Base-by-base conservation (phyloP, 2,329 filamentous ascomycete species). In the Xylariaceae sp. region DNA sequence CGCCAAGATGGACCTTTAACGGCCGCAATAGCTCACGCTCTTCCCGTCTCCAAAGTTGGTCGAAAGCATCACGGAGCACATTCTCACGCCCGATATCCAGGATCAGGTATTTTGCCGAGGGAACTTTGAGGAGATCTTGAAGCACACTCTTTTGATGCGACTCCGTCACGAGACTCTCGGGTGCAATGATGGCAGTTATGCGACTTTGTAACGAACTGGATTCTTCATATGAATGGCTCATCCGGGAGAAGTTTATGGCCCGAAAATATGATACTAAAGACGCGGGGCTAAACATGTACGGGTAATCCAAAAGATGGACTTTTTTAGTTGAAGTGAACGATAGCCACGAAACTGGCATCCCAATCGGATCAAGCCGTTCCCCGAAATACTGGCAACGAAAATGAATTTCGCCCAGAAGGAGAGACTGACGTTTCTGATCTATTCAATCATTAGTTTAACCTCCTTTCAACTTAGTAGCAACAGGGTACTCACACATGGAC, bases 11-110 rank as follows among this genome's bases (percentile, higher is more conserved):
- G 7, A 99, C 88, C 67, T 96, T 96, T 32, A 99, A 76, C 1
- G 95, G 95, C 21, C 91, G 85, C 67, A 93, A 78, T 2, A 98
- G 77, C 74, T 97, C 91, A 37, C 89, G 82, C 67, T 86, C 85
- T 72, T 97, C 88, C 37, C 92, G 84, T 51, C 90, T 86, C 91
- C 93, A 97, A 2, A 99, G 79, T 69, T 97, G 91, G 71, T 97
- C 87, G 59, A 97, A 88, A 0, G 89, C 83, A 77, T 96, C 86
- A 54, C 82, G 72, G 20, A 96, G 75, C 20, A 93, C 79, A 67
- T 88, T 78, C 42, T 88, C 75, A 62, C 91, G 78, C 54, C 89
- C 75, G 59, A 93, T 82, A 54, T 88, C 79, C 48, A 93, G 76
- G 48, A 93, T 79, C 46, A 93, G 75, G 60, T 89, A 93, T 50